Evolutionary conservation across 345 rosid species (phyloP).

Genomic region (Sonneratia alba): DNA sequence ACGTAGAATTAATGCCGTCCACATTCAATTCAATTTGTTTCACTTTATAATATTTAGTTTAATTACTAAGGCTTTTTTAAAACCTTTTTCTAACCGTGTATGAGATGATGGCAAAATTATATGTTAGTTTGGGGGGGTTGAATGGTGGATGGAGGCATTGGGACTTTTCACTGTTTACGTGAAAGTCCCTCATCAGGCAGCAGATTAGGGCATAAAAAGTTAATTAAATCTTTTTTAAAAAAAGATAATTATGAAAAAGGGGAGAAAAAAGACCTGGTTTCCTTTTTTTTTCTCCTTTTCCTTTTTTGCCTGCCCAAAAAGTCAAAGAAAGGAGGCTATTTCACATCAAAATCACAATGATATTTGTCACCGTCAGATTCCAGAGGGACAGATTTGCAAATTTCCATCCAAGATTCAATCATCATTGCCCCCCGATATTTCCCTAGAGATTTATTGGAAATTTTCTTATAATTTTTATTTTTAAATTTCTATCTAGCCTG

Average conservation of each 20-base stretch:
- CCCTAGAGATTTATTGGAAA: constrained; percentile 8
- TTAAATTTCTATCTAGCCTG: background rate
- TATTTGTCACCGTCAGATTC: constrained; percentile 56
- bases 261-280: constrained; percentile 4
- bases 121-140: constrained; percentile 42
- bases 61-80: constrained; percentile 3
- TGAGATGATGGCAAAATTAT: constrained; percentile 11
- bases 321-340: constrained; percentile 59
- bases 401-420: constrained; percentile 49
- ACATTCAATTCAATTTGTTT: too few species aligned
- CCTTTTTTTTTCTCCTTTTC: constrained; percentile 29
- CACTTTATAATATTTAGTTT: background rate
- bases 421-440: constrained; percentile 57
- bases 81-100: too few species aligned
- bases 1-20: too few species aligned
- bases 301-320: constrained; percentile 18
- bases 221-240: background rate
- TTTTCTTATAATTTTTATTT: background rate
- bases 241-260: constrained; percentile 27
- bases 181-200: constrained; percentile 5
- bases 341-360: constrained; percentile 52
- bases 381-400: constrained; percentile 56
- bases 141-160: constrained; percentile 26
- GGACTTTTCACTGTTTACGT: constrained; percentile 3
- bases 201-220: background rate